Evolutionary conservation across 2,329 filamentous ascomycete species (phyloP).

Genomic region (Aspergillus ustus): DNA sequence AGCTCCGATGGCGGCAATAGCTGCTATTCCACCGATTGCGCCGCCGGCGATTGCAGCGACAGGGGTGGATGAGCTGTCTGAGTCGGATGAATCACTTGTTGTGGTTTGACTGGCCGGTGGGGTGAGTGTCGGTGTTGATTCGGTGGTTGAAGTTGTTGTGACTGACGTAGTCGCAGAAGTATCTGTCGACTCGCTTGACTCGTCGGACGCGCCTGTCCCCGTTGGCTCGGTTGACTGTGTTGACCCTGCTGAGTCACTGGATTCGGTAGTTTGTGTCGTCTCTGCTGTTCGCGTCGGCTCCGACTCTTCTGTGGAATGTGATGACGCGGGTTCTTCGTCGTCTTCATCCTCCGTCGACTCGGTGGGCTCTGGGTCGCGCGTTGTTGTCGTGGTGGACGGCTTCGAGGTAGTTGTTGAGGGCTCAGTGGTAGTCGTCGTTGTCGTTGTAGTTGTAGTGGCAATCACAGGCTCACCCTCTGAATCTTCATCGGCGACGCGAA

Average conservation of each 20-base stretch:
- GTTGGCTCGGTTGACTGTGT: background rate
- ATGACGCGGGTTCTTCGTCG: no score
- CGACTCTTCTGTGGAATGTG: no score
- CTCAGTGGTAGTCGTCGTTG: background rate
- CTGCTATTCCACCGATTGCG: background rate
- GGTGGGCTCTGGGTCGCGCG: background rate
- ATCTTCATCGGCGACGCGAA: background rate
- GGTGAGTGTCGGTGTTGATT: background rate
- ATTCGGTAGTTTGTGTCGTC: background rate
- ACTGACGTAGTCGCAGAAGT: background rate
- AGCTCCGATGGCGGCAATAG: background rate
- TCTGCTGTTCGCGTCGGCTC: background rate
- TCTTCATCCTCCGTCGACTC: background rate
- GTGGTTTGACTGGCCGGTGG: background rate
- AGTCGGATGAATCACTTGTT: background rate
- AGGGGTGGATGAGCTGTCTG: background rate
- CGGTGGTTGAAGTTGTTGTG: background rate
- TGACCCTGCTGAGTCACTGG: background rate
- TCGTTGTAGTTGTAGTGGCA: background rate
- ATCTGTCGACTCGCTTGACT: background rate
- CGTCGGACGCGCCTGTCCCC: no score
- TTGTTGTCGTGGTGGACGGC: background rate
- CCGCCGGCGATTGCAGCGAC: background rate
- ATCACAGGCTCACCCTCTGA: background rate
- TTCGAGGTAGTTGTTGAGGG: background rate